These are phyloP conservation scores for Trichophyton schoenleinii DNA, from an alignment of 2,329 filamentous ascomycete species.

Conservation along the genomic window DNA sequence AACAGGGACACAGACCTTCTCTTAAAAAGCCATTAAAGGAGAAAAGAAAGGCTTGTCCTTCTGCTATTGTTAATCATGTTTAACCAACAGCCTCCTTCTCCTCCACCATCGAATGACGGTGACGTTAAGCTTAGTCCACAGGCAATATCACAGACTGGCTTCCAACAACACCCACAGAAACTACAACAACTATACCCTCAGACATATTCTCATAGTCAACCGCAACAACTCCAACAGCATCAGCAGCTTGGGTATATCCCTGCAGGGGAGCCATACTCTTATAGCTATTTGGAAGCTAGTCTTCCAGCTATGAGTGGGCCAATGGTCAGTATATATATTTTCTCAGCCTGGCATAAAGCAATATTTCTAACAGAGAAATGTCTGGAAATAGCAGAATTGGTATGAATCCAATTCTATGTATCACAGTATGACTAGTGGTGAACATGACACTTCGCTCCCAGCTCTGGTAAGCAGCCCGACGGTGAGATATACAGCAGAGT, in stretches of 20 bases:
- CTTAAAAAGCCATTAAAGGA: neutral
- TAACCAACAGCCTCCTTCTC: slow-evolving; percentile 13
- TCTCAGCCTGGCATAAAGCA: neutral
- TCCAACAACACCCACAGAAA: neutral
- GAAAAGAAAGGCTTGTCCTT: slow-evolving; percentile 1
- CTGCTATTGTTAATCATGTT: slow-evolving; percentile 9
- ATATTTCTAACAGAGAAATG: neutral
- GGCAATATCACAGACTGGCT: slow-evolving; percentile 3
- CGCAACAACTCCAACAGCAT: neutral
- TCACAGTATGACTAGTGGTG: slow-evolving; percentile 5
- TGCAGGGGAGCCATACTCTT: neutral
- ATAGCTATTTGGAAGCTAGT: slow-evolving; percentile 6
- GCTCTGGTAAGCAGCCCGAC: slow-evolving; percentile 6
- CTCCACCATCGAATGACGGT: slow-evolving; percentile 13
- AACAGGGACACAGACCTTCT: neutral
- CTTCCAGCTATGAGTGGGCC: neutral
- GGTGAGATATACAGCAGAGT: neutral
- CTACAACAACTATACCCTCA: neutral
- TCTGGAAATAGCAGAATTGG: slow-evolving; percentile 3
- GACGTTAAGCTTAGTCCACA: slow-evolving; percentile 9
- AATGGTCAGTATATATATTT: slow-evolving; percentile 1
- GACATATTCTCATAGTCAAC: slow-evolving; percentile 1
- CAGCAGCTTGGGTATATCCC: neutral
- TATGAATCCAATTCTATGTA: slow-evolving; percentile 5
- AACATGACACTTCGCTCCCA: slow-evolving; percentile 8